Percentiles rank a stretch among this genome's conserved stretches.
Evolutionary conservation across 1,139 yeast species (phyloP).

Genomic region (Lizanozyma gosingica): DNA sequence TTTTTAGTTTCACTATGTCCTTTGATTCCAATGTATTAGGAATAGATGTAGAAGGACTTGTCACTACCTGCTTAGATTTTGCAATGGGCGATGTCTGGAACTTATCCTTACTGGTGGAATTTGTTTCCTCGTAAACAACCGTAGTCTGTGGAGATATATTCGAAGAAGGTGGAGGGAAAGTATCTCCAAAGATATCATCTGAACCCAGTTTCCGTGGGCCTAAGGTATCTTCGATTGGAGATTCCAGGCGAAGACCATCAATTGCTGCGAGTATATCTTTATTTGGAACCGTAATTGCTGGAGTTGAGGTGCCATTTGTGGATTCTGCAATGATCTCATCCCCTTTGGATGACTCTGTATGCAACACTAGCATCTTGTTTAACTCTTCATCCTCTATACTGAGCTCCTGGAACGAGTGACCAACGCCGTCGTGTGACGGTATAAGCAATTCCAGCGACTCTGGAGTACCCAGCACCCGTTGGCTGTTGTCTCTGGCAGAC

Average conservation of each 20-base stretch:
- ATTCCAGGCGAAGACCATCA: neutral
- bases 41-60: neutral
- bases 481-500: neutral
- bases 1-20: constrained; percentile 2
- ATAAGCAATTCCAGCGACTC: neutral
- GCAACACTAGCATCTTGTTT: neutral
- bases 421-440: neutral
- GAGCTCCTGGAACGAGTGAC: neutral
- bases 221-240: neutral
- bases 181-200: neutral
- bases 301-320: neutral
- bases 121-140: neutral
- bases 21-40: neutral
- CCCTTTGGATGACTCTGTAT: neutral
- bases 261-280: neutral
- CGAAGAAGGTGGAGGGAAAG: neutral
- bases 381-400: neutral
- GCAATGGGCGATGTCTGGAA: neutral
- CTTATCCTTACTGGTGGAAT: neutral
- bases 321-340: constrained; percentile 1
- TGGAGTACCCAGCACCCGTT: neutral
- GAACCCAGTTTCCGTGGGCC: neutral
- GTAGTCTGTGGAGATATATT: neutral
- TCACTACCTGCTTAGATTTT: neutral
- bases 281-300: neutral